Base-by-base conservation (phyloP, 2,329 filamentous ascomycete species). In the Curvularia verruculosa region DNA sequence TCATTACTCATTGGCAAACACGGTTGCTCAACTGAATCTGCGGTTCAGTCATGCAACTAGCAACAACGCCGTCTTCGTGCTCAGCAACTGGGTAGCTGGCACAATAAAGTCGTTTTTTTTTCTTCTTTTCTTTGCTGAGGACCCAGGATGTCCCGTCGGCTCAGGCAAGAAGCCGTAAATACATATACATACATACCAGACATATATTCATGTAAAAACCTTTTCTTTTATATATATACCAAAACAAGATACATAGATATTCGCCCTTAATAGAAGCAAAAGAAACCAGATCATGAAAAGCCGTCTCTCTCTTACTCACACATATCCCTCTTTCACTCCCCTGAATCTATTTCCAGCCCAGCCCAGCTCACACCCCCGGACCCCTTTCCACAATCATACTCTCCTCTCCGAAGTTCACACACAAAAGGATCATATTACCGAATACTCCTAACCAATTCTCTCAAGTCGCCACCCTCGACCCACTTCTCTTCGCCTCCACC, bases 381-480 rank as follows among this genome's bases (percentile, higher is more conserved):
- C 24, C 28, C 28, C 28, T 29, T 29, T 29, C 28, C 12, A 29
- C 28, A 29, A 12, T 1, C 5, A 28, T 9, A 28, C 2, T 10
- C 28, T 10, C 28, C 28, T 10, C 28, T 29, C 26, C 10, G 9
- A 9, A 12, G 12, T 10, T 29, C 12, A 29, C 9, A 10, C 12
- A 29, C 28, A n/a, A n/a, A n/a, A n/a, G n/a, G n/a, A n/a, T n/a
- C n/a, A 10, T 12, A 31, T 49, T 45, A 76, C 54, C 71, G 72
- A 56, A 82, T 81, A 61, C 75, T 81, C 61, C 79, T 75, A 8
- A 83, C 80, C 58, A 83, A 57, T 58, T 80, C 75, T 59, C 80
- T 76, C 63, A 83, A 61, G 65, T 83, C 81, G 1, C 80, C 81
- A 18, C 81, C 81, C 65, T 82, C 80, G 21, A 82, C 78, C 75